A percentile compares a stretch with the other conserved stretches of the same genome.
Conservation (phyloP, 2,329 filamentous ascomycete genomes). For the Fusarium sp. region DNA sequence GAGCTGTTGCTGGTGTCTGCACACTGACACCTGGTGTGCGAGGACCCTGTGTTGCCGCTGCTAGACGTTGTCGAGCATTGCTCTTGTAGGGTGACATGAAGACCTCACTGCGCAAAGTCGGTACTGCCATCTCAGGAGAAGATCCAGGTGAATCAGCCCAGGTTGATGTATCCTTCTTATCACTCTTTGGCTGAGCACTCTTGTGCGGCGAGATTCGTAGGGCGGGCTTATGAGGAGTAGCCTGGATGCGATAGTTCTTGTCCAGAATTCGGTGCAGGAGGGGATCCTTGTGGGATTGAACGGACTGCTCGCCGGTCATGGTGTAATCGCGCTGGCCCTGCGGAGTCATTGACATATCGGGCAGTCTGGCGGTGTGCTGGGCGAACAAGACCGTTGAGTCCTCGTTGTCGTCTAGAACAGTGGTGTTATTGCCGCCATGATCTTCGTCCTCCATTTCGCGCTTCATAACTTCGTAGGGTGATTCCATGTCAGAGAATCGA, state of each 20-base stretch:
- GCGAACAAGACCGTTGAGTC: conserved; percentile 63
- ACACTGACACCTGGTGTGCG: conserved; percentile 87
- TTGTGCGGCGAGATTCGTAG: conserved; percentile 60
- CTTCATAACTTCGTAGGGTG: conserved; percentile 80
- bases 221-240: conserved; percentile 78
- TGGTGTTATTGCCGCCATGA: conserved; percentile 54
- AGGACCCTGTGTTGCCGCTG: conserved; percentile 60
- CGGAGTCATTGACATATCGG: conserved; percentile 73
- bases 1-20: conserved; percentile 72
- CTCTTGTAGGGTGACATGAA: conserved; percentile 79
- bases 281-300: conserved; percentile 70
- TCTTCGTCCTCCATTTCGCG: conserved; percentile 69
- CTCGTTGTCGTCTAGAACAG: conserved; percentile 53
- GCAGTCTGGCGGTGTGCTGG: conserved; percentile 65
- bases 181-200: conserved; percentile 50
- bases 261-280: conserved; percentile 92
- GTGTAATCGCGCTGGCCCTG: conserved; percentile 57
- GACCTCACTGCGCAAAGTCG: conserved; percentile 84
- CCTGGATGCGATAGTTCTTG: conserved; percentile 93
- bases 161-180: conserved; percentile 52
- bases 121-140: conserved; percentile 81
- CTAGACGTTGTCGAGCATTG: conserved; percentile 55
- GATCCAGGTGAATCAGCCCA: conserved; percentile 73
- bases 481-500: conserved; percentile 74
- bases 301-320: conserved; percentile 50